Base-by-base conservation (phyloP, 2,329 filamentous ascomycete species). In the Penicillium sp. region DNA sequence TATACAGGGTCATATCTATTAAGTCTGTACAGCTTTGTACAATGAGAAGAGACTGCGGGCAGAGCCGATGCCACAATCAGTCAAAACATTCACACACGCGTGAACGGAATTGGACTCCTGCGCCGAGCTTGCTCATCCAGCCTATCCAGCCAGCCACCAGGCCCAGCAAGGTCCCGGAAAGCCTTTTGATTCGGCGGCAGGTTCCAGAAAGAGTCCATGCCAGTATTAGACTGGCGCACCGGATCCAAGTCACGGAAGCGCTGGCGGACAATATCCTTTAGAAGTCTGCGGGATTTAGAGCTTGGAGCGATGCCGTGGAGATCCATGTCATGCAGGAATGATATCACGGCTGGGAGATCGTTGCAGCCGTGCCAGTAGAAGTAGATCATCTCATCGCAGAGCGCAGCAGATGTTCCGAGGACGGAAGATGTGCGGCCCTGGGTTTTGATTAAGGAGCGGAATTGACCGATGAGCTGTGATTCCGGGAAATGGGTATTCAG, bases 381-480 rank as follows among this genome's bases (percentile, higher is more conserved):
- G 35, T 66, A 63, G 27, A 78, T 68, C 53, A 76, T 59, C 38
- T 76, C 74, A 54, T 77, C 76, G 61, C 73, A 77, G 20, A 78
- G 68, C 1, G 63, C 64, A 1, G 67, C 66, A 7, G 70, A 74
- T 13, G 70, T 67, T 11, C 73, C 75, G 4, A 77, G 67, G n/a
- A 77, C 62, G 20, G 72, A 66, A n/a, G 72, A 74, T 13, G 68
- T 63, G 3, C 70, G 67, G 9, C 76, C 75, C 5, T 74, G 68
- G 2, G 66, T 60, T 48, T 70, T 71, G 54, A 77, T 71, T 0
- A 63, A 68, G 9, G 72, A 62, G 10, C 74, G 69, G 44, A 77
- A 69, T 50, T 74, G 64, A n/a, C 65, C 55, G 47, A 73, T 68
- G 22, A 74, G 65, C 4, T 62, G 66, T 1, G 75, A 77, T 9